Evolutionary conservation across 352 stramenopile genomes (phyloP).

Genomic region (Phytophthora macrochlamydospora): DNA sequence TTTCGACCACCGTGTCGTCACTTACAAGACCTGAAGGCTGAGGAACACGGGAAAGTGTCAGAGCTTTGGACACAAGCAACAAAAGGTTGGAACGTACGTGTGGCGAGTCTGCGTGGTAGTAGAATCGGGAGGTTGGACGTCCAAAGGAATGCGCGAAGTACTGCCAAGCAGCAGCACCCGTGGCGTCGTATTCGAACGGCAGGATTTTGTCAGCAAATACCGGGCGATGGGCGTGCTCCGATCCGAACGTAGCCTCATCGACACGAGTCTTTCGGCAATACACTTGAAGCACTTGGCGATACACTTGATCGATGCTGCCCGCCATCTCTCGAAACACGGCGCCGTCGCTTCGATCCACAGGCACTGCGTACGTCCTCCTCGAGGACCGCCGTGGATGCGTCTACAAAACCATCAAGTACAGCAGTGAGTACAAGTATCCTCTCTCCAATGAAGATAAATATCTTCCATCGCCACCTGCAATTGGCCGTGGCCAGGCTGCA

Average conservation of each 20-base stretch:
- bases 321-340: constrained; percentile 32
- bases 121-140: constrained; percentile 42
- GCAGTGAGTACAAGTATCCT: neutral
- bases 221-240: neutral
- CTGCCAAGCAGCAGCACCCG: constrained; percentile 47
- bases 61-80: neutral
- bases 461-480: constrained; percentile 4
- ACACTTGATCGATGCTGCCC: constrained; percentile 30
- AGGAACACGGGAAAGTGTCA: neutral
- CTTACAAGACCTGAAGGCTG: constrained; percentile 28
- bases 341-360: constrained; percentile 19
- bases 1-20: constrained; percentile 64
- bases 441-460: neutral
- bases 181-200: constrained; percentile 38
- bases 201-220: constrained; percentile 55
- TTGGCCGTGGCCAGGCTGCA: constrained; percentile 9
- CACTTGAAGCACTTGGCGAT: constrained; percentile 40
- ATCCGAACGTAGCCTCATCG: neutral
- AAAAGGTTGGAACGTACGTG: constrained; percentile 25
- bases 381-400: neutral
- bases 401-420: neutral
- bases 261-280: constrained; percentile 13
- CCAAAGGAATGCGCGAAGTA: constrained; percentile 49
- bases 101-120: constrained; percentile 35
- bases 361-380: constrained; percentile 27